These are phyloP conservation scores for Gossypium turneri DNA, from an alignment of 345 rosid genomes.

Conservation along the genomic window DNA sequence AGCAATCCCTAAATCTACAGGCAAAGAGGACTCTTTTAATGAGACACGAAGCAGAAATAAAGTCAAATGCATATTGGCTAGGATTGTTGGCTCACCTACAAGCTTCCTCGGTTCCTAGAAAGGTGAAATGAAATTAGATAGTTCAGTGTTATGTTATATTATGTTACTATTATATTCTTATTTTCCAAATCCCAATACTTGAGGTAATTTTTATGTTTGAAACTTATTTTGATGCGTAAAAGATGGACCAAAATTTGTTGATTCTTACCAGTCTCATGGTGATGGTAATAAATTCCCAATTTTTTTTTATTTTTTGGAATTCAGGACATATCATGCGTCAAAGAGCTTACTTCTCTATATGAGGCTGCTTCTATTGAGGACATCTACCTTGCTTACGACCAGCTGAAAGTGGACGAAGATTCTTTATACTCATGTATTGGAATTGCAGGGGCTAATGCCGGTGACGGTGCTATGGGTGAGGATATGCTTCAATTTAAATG, in stretches of 20 bases:
- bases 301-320: slow-evolving; percentile 5
- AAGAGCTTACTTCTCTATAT: slow-evolving; percentile 75
- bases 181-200: not conserved
- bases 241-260: not conserved
- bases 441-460: slow-evolving; percentile 85
- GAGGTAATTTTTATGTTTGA: not conserved
- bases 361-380: slow-evolving; percentile 90
- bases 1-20: slow-evolving; percentile 35
- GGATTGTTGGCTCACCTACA: slow-evolving; percentile 95
- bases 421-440: slow-evolving; percentile 90
- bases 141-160: not conserved
- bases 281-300: not conserved
- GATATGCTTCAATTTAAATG: slow-evolving; percentile 2
- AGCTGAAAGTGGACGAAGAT: slow-evolving; percentile 76
- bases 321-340: slow-evolving; percentile 90
- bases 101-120: slow-evolving; percentile 89
- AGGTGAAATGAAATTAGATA: slow-evolving; percentile 40
- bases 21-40: slow-evolving; percentile 92
- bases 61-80: slow-evolving; percentile 99
- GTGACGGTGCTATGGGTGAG: slow-evolving; percentile 56
- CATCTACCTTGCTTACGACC: slow-evolving; percentile 79
- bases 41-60: slow-evolving; percentile 99
- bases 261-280: not conserved
- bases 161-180: not conserved
- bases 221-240: not conserved